Conservation (phyloP, 2,329 filamentous ascomycete genomes). For the Colletotrichum sp. region DNA sequence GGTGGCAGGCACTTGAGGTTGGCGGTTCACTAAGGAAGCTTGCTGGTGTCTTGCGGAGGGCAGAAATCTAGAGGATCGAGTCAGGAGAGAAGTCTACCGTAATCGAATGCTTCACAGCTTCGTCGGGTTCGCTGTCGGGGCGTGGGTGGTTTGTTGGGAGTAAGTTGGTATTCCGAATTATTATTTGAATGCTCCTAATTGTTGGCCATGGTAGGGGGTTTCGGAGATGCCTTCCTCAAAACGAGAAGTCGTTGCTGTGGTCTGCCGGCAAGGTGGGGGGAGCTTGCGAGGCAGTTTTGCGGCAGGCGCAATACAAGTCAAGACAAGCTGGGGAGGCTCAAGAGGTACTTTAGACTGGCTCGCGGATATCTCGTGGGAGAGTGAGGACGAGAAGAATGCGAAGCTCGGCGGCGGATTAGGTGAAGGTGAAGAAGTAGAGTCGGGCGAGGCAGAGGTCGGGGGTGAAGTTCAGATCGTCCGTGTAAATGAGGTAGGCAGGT, state of each 20-base stretch:
- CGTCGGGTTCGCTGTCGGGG: neutral
- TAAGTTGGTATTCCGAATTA: neutral
- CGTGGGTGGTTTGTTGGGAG: neutral
- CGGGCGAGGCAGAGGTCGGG: neutral
- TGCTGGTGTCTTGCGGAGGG: neutral
- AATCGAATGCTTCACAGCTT: neutral
- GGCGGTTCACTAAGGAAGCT: neutral
- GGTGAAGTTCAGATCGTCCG: slow-evolving; percentile 11
- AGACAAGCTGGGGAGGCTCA: neutral
- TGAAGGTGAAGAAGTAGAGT: neutral
- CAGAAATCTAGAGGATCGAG: neutral
- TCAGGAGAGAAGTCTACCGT: neutral
- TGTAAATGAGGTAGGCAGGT: slow-evolving; percentile 15
- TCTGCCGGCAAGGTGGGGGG: neutral
- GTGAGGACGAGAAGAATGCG: neutral
- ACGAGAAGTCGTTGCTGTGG: neutral
- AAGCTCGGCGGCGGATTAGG: neutral
- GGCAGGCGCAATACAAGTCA: neutral
- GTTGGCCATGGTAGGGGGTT: slow-evolving; percentile 7
- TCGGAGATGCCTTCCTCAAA: neutral
- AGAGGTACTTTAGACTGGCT: neutral
- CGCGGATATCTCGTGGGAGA: neutral
- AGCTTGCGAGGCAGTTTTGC: neutral
- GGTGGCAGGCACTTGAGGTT: neutral
- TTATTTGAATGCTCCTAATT: neutral